Evolutionary conservation across 2,329 filamentous ascomycete genomes (phyloP).

Genomic region (Pestalotiopsis sp.): DNA sequence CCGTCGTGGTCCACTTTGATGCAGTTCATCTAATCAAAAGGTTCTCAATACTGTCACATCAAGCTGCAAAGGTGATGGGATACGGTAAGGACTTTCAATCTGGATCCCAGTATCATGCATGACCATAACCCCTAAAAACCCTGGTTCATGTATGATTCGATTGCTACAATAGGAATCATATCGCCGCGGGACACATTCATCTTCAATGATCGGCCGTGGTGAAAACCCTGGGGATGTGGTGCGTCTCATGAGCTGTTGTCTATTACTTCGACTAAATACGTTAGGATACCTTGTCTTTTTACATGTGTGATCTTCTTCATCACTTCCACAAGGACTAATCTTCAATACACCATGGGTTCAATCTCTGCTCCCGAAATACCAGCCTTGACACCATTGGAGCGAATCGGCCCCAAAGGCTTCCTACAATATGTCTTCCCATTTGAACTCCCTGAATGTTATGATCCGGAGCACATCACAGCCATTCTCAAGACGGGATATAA

Average conservation of each 20-base stretch:
- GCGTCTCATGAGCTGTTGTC: neutral
- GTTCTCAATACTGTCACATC: too few relatives aligned
- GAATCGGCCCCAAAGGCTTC: neutral
- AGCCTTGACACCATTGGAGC: neutral
- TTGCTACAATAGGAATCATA: too few relatives aligned
- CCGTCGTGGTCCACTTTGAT: too few relatives aligned
- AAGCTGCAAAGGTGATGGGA: too few relatives aligned
- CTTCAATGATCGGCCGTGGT: too few relatives aligned
- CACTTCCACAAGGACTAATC: too few relatives aligned
- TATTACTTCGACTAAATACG: neutral
- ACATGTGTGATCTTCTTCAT: neutral
- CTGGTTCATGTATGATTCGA: too few relatives aligned
- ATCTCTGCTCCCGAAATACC: neutral
- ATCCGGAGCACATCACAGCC: slow-evolving; percentile 24
- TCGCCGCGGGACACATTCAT: too few relatives aligned
- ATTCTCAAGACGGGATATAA: slow-evolving; percentile 31
- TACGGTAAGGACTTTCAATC: too few relatives aligned
- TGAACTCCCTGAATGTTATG: slow-evolving; percentile 31
- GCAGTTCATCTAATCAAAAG: too few relatives aligned
- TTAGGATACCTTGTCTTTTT: neutral
- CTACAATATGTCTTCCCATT: slow-evolving; percentile 27
- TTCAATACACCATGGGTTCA: neutral
- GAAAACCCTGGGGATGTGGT: neutral
- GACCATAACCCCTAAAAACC: too few relatives aligned
- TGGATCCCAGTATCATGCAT: too few relatives aligned